Conservation (phyloP, 2,329 filamentous ascomycete genomes). For the Diaporthe velutina region DNA sequence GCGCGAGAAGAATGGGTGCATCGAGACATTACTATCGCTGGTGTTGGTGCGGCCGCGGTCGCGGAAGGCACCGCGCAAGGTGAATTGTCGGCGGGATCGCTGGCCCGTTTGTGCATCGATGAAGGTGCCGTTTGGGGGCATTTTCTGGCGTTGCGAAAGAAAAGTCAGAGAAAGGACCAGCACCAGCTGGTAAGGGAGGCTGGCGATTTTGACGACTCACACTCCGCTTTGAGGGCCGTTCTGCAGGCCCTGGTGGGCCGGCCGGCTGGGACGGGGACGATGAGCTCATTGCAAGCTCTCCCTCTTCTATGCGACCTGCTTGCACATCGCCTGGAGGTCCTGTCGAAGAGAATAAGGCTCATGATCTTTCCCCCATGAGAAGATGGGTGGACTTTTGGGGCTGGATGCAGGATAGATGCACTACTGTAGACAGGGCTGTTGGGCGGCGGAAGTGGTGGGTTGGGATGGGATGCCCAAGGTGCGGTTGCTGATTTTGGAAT, state of each 20-base stretch:
- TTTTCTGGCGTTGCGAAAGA: conserved; percentile 64
- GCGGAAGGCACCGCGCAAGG: conserved; percentile 70
- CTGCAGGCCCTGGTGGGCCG: conserved; percentile 55
- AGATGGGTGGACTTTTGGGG: neutral
- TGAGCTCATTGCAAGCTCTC: conserved; percentile 50
- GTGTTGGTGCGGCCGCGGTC: conserved; percentile 41
- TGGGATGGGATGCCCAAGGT: conserved; percentile 6
- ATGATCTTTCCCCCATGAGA: conserved; percentile 31
- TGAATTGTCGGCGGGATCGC: conserved; percentile 84
- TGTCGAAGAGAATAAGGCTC: conserved; percentile 7
- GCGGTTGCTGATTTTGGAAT: conserved; percentile 16
- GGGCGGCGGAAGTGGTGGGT: conserved; percentile 1
- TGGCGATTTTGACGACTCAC: conserved; percentile 49
- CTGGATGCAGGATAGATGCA: neutral
- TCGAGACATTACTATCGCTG: conserved; percentile 49
- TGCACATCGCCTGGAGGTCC: conserved; percentile 29
- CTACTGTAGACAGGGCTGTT: conserved; percentile 19
- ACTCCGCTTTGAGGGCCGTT: conserved; percentile 59
- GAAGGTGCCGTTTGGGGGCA: conserved; percentile 87
- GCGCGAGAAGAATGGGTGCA: conserved; percentile 52
- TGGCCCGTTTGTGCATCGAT: conserved; percentile 90
- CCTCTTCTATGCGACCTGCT: conserved; percentile 32
- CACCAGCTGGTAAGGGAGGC: neutral
- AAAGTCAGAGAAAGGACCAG: neutral
- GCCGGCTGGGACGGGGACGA: conserved; percentile 46